Conservation (phyloP, 805 yeast species). For the Scheffersomyces ergatensis region DNA sequence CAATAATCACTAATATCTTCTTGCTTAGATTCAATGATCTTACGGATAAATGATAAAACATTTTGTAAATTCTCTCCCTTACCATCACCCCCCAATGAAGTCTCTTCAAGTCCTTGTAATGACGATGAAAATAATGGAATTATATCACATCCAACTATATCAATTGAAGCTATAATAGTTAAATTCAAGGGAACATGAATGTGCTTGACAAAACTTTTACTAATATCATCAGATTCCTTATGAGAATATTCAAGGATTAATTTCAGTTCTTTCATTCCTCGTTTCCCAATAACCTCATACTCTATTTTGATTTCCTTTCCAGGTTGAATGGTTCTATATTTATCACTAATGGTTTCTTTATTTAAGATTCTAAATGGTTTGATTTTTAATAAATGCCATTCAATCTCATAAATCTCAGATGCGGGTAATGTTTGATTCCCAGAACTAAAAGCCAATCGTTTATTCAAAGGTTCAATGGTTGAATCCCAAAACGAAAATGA, state of each 20-base stretch:
- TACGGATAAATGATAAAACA: constrained; percentile 24
- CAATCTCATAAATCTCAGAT: constrained; percentile 71
- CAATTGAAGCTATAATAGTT: constrained; percentile 71
- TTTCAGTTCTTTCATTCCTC: constrained; percentile 67
- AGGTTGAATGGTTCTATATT: constrained; percentile 38
- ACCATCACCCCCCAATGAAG: neutral
- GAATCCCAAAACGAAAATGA: constrained; percentile 71
- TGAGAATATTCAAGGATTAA: constrained; percentile 63
- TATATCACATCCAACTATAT: constrained; percentile 72
- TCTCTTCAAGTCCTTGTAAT: constrained; percentile 12
- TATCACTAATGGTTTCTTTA: constrained; percentile 35
- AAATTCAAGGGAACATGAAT: constrained; percentile 67
- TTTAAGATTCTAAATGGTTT: constrained; percentile 56
- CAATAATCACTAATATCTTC: constrained; percentile 52
- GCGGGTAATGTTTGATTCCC: constrained; percentile 42
- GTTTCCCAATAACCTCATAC: constrained; percentile 65
- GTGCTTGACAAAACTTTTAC: constrained; percentile 43
- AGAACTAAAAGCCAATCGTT: constrained; percentile 42
- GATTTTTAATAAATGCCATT: constrained; percentile 59
- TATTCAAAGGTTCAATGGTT: constrained; percentile 60
- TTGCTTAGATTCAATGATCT: constrained; percentile 12
- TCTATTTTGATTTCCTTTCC: constrained; percentile 44
- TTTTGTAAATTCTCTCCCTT: constrained; percentile 14
- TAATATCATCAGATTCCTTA: constrained; percentile 16
- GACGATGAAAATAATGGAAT: constrained; percentile 48